Base-by-base conservation (phyloP, 225 moss, liverwort and hornwort genomes). In the Sphagnum contortum region DNA sequence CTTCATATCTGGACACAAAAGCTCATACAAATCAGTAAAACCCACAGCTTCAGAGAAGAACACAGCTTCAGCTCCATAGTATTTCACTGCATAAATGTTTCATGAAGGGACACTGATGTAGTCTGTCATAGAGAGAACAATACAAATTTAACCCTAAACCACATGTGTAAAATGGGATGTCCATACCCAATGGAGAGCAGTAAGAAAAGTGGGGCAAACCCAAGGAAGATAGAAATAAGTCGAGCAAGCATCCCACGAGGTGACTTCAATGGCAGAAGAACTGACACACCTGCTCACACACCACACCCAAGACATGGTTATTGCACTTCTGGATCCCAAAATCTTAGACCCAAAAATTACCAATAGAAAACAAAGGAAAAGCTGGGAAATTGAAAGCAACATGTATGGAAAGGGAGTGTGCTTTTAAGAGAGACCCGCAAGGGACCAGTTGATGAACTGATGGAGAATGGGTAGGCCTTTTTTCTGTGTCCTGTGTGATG, bases 131-230 rank as follows among this genome's bases (percentile, higher is more conserved):
- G 44, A 57, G 50, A 50, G 48, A 59, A 48, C 12, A 2, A 52
- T 44, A 11, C 2, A 13, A 5, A 8, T n/a, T 29, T 29, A 29
- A 29, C 29, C 29, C 29, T 29, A 29, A 29, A 29, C 29, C 29
- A 29, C 29, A 29, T 1, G 29, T 29, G 29, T 1, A 29, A 29
- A 29, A 29, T 29, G 29, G 55, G 55, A 8, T 44, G 29, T 12
- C 76, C 79, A 3, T 79, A 96, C 96, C 96, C 96, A 62, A 98
- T 98, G 3, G 96, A 98, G 64, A 98, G 96, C 58, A 98, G 90
- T 61, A 98, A 61, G 74, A 98, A 98, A 57, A 89, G 87, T 3
- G 96, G 96, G 9, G 90, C 72, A 72, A 98, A 98, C 69, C 96
- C 96, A 3, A 98, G 79, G 72, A 87, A 98, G 70, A 98, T 84